These are phyloP conservation scores for Tricholoma bakamatsutake DNA, from an alignment of 768 basidiomycete genomes.

Conservation along the genomic window DNA sequence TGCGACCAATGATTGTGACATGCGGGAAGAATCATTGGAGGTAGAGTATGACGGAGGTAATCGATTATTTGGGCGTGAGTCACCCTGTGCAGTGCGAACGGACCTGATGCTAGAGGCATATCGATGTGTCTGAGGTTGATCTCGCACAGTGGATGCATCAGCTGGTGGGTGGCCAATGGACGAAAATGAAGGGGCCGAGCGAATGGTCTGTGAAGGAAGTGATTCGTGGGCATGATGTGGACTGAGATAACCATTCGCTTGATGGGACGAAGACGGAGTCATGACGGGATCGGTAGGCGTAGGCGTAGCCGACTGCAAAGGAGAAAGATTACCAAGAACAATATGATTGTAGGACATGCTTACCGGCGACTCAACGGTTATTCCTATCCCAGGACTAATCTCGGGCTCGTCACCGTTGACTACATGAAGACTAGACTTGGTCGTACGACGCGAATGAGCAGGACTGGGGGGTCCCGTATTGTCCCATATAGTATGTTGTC, in stretches of 20 bases:
- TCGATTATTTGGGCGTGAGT: background rate
- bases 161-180: background rate
- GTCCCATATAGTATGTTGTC: background rate
- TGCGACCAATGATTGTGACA: background rate
- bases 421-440: background rate
- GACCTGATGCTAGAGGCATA: background rate
- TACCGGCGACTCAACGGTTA: slow-evolving; percentile 18
- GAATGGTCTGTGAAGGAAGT: slow-evolving; percentile 3
- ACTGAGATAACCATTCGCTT: slow-evolving; percentile 9
- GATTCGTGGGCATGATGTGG: slow-evolving; percentile 1
- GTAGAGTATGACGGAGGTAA: background rate
- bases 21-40: background rate
- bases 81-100: background rate
- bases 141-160: background rate
- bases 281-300: slow-evolving; percentile 10
- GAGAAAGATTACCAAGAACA: background rate
- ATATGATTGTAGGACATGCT: background rate
- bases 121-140: background rate
- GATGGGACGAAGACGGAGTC: slow-evolving; percentile 5
- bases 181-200: slow-evolving; percentile 4
- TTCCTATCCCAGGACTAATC: slow-evolving; percentile 11
- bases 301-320: slow-evolving; percentile 11
- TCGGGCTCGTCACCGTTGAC: slow-evolving; percentile 4
- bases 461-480: background rate
- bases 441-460: background rate